Conservation (phyloP, 2,329 filamentous ascomycete genomes). For the Rosellinia necatrix region DNA sequence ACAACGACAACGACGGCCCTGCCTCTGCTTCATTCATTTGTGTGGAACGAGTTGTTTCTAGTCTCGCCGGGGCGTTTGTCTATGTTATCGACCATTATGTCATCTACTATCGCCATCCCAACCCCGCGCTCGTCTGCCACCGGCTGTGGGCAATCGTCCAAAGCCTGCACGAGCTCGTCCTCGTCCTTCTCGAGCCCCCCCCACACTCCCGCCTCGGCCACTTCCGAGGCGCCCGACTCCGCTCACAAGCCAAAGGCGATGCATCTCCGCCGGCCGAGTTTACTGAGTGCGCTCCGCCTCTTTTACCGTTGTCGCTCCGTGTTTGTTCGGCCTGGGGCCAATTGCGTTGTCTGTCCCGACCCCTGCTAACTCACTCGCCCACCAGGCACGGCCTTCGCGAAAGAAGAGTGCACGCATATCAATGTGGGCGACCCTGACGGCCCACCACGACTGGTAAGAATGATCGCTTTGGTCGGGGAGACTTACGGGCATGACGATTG, state of each 20-base stretch:
- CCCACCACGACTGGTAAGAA: conserved; percentile 70
- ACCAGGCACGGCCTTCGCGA: conserved; percentile 70
- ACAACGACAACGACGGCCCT: no score
- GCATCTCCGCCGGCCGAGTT: conserved; percentile 63
- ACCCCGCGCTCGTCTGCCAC: conserved; percentile 45
- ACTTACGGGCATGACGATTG: conserved; percentile 27
- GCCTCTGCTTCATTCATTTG: neutral
- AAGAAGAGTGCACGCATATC: conserved; percentile 79
- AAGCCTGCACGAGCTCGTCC: conserved; percentile 55
- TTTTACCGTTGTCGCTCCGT: neutral
- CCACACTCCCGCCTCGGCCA: conserved; percentile 49
- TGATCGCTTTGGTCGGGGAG: neutral
- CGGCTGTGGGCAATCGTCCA: conserved; percentile 47
- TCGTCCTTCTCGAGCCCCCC: conserved; percentile 63
- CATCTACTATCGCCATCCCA: conserved; percentile 73
- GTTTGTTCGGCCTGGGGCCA: neutral
- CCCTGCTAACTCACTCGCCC: conserved; percentile 29
- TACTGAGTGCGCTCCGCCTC: conserved; percentile 56
- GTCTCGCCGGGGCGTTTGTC: neutral
- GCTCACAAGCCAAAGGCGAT: conserved; percentile 48
- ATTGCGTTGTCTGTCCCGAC: conserved; percentile 11
- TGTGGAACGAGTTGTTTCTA: conserved; percentile 1
- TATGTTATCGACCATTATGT: conserved; percentile 52
- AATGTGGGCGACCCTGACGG: conserved; percentile 77
- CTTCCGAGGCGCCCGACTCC: conserved; percentile 48